Conservation (phyloP, 257 asterid species). For the Nicotiana tabacum region DNA sequence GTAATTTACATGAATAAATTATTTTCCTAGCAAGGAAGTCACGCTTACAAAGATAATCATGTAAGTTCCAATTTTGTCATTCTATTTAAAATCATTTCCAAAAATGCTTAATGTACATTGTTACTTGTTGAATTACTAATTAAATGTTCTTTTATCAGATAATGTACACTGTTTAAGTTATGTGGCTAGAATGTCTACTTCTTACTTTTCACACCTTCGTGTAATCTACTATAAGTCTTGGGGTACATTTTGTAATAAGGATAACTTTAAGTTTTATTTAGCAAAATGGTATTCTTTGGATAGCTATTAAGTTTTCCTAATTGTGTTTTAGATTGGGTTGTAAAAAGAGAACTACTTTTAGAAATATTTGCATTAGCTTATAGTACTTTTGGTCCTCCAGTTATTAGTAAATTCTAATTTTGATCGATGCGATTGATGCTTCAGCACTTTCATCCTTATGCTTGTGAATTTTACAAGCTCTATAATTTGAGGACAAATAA, state of each 20-base stretch:
- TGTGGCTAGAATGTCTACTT: neutral
- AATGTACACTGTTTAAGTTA: neutral
- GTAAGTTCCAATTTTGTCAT: neutral
- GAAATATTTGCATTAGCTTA: neutral
- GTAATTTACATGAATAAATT: neutral
- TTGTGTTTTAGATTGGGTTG: neutral
- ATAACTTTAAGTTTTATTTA: no score
- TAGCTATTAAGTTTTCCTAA: neutral
- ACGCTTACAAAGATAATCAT: neutral
- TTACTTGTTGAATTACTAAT: neutral
- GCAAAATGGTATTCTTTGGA: no score
- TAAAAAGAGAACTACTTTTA: neutral
- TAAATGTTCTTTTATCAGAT: neutral
- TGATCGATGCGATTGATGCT: no score
- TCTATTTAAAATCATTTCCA: neutral
- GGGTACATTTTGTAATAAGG: no score
- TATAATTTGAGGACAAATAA: no score
- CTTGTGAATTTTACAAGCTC: no score
- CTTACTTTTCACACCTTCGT: no score
- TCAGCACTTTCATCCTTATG: no score
- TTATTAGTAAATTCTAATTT: no score
- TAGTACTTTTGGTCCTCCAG: no score
- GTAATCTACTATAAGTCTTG: no score
- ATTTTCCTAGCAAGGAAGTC: neutral
- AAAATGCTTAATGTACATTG: neutral